These are phyloP conservation scores for Aurantiochytrium sp. DNA, from an alignment of 108 stramenopile species.

Conservation along the genomic window DNA sequence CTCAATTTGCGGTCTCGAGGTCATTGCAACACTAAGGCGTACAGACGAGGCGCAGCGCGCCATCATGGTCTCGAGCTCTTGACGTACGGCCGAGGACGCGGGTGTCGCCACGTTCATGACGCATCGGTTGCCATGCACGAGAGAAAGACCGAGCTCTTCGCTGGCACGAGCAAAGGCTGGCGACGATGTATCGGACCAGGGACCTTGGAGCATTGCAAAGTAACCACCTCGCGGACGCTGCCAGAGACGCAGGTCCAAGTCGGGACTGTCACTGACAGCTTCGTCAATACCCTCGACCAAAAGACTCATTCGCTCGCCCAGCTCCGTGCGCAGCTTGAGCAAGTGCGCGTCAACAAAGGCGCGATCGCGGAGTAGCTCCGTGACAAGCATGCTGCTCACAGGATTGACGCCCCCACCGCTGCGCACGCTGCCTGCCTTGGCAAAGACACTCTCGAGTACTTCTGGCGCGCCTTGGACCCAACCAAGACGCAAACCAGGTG, in stretches of 20 bases:
- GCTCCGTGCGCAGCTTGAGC: neutral
- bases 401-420: constrained; percentile 10
- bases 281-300: neutral
- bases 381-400: neutral
- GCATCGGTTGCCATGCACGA: neutral
- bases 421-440: neutral
- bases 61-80: neutral
- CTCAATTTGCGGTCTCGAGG: neutral
- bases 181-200: neutral
- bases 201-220: neutral
- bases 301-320: neutral
- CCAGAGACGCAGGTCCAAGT: neutral
- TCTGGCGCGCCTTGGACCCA: neutral
- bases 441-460: neutral
- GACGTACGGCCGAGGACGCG: too few species aligned
- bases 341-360: neutral
- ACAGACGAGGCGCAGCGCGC: neutral
- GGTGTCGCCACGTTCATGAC: neutral
- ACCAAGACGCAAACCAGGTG: neutral
- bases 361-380: neutral
- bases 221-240: neutral
- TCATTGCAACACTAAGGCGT: neutral
- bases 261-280: neutral
- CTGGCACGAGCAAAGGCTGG: neutral
- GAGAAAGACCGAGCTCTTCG: neutral